These are phyloP conservation scores for Plasmodium falciparum DNA, from an alignment of 169 alveolate genomes.

Conservation along the genomic window DNA sequence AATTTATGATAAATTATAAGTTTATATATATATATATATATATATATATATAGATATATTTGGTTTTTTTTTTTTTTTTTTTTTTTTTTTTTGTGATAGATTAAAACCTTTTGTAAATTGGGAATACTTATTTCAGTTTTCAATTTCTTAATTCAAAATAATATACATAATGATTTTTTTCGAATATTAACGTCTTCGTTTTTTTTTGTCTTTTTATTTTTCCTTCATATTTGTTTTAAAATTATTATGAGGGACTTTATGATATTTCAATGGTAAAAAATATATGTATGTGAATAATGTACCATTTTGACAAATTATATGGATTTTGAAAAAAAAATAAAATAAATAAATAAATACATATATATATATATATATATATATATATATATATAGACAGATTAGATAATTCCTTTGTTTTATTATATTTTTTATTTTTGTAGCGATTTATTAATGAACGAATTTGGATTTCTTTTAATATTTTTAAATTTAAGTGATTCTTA, in stretches of 20 bases:
- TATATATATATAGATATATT: neutral
- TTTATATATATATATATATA: neutral
- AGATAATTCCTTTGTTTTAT: neutral
- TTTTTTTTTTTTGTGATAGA: constrained; percentile 9
- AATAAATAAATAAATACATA: neutral
- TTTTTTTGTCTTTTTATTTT: constrained; percentile 45
- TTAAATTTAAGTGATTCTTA: constrained; percentile 53
- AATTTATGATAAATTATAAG: neutral
- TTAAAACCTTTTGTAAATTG: constrained; percentile 65
- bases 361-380: constrained; percentile 13
- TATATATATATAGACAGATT: constrained; percentile 7
- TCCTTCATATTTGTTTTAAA: constrained; percentile 53
- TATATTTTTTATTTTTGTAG: constrained; percentile 15
- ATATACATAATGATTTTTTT: constrained; percentile 37
- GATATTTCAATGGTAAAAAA: constrained; percentile 64
- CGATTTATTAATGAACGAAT: constrained; percentile 69
- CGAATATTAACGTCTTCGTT: constrained; percentile 34
- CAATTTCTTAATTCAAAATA: constrained; percentile 60
- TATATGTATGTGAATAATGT: neutral
- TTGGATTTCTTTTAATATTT: constrained; percentile 66
- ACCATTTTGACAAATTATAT: too few species aligned
- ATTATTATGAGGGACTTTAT: constrained; percentile 72
- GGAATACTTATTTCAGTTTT: constrained; percentile 58
- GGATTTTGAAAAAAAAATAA: neutral
- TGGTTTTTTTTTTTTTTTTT: too few species aligned